phyloP scores from a whole-genome alignment of 2,329 filamentous ascomycete species.

The Trichothecium sympodiale region DNA sequence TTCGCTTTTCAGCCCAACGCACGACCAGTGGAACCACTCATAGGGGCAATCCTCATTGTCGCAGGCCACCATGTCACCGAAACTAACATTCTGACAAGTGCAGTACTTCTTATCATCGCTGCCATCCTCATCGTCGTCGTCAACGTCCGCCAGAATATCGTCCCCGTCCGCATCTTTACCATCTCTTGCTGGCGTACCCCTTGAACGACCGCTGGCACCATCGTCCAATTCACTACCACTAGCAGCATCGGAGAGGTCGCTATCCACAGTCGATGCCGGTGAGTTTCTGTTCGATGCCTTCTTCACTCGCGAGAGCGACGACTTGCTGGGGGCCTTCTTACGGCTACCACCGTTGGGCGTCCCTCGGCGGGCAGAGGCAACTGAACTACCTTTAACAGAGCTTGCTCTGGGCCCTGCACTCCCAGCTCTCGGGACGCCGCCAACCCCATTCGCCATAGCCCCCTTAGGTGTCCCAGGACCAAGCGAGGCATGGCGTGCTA shows the following conservation, averaged over 20 bases:
- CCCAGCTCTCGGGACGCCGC: constrained; percentile 35
- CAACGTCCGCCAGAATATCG: constrained; percentile 42
- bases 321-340: constrained; percentile 44
- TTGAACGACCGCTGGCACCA: constrained; percentile 17
- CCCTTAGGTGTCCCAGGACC: constrained; percentile 52
- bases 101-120: constrained; percentile 75
- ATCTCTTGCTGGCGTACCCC: constrained; percentile 20
- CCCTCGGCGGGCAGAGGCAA: constrained; percentile 33
- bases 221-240: constrained; percentile 43
- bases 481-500: constrained; percentile 52
- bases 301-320: constrained; percentile 52
- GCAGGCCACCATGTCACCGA: constrained; percentile 82
- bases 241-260: constrained; percentile 53
- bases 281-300: constrained; percentile 47
- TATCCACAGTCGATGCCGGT: constrained; percentile 51
- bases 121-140: constrained; percentile 56
- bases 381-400: constrained; percentile 30
- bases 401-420: constrained; percentile 47
- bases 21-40: constrained; percentile 84
- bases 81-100: constrained; percentile 71
- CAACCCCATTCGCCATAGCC: constrained; percentile 16
- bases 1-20: constrained; percentile 57
- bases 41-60: constrained; percentile 72
- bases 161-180: constrained; percentile 33
- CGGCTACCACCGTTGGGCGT: constrained; percentile 31